These are phyloP conservation scores for Scutellaria galericulata DNA, from an alignment of 257 asterid genomes.

Conservation along the genomic window DNA sequence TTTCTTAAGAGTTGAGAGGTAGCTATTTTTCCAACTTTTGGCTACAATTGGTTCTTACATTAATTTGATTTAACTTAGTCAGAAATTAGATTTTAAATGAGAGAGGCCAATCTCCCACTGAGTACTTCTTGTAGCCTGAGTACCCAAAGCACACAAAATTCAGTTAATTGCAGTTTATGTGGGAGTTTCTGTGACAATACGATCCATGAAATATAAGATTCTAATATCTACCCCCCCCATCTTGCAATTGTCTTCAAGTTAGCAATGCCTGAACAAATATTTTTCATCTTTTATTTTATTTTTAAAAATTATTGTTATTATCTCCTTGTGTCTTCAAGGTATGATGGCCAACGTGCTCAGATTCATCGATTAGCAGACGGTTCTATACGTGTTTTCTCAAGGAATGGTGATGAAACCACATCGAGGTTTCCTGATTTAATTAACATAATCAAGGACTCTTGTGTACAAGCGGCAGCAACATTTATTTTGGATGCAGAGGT, in stretches of 20 bases:
- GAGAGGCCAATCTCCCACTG: conserved; percentile 27
- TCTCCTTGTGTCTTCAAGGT: conserved; percentile 52
- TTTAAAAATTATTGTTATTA: too few relatives aligned
- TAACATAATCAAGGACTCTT: conserved; percentile 59
- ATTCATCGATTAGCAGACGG: conserved; percentile 79
- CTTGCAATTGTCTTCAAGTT: not conserved
- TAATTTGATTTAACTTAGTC: not conserved
- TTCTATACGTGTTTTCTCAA: conserved; percentile 72
- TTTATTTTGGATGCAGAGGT: conserved; percentile 94
- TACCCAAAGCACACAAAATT: conserved; percentile 16
- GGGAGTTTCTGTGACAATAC: conserved; percentile 1
- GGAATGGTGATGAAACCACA: conserved; percentile 93
- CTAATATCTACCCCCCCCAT: not conserved
- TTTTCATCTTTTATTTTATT: too few relatives aligned
- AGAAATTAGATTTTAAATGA: not conserved
- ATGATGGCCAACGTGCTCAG: conserved; percentile 97
- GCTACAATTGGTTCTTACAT: not conserved
- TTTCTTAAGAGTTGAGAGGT: not conserved
- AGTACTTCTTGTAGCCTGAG: not conserved
- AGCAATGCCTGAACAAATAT: conserved; percentile 12
- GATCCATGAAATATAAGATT: not conserved
- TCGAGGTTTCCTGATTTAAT: conserved; percentile 79
- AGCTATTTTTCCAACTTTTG: conserved; percentile 3
- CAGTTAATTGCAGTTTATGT: not conserved
- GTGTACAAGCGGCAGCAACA: conserved; percentile 50